phyloP scores from a whole-genome alignment of 495 filamentous ascomycete genomes.

The Darksidea phi region DNA sequence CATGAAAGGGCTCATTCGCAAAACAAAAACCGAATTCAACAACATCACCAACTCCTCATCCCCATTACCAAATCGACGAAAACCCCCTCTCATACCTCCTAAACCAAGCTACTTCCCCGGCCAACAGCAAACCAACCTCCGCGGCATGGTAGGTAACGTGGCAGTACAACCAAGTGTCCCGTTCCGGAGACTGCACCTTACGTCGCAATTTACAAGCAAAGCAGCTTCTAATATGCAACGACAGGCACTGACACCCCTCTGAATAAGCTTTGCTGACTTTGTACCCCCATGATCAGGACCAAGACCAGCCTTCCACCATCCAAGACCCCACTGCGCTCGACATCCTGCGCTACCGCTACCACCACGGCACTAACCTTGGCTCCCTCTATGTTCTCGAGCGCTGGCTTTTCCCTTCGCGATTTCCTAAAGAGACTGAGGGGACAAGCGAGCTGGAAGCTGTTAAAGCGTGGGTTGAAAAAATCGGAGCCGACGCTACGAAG shows the following conservation, averaged over 20 bases:
- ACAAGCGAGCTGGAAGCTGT: conserved; percentile 53
- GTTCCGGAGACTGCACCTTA: no score
- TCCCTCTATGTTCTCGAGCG: conserved; percentile 57
- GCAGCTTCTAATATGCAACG: no score
- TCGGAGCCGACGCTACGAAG: conserved; percentile 49
- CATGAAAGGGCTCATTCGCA: conserved; percentile 38
- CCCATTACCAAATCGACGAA: background rate
- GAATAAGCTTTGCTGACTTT: no score
- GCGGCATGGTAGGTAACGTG: no score
- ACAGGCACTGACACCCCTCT: no score
- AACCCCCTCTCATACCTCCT: conserved; percentile 4
- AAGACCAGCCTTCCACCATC: conserved; percentile 36
- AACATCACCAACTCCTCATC: conserved; percentile 8
- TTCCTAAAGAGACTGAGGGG: conserved; percentile 38
- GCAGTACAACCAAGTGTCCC: no score
- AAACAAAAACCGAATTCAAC: conserved; percentile 34
- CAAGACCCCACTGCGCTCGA: conserved; percentile 46
- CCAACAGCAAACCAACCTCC: conserved; percentile 5
- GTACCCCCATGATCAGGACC: no score
- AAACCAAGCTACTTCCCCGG: conserved; percentile 18
- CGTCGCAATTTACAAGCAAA: no score
- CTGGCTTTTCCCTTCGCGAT: conserved; percentile 52
- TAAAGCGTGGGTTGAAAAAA: conserved; percentile 42
- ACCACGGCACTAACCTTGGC: conserved; percentile 58
- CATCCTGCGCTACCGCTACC: conserved; percentile 54